phyloP scores from a whole-genome alignment of 2,329 filamentous ascomycete species.

The Plenodomus biglobosus region DNA sequence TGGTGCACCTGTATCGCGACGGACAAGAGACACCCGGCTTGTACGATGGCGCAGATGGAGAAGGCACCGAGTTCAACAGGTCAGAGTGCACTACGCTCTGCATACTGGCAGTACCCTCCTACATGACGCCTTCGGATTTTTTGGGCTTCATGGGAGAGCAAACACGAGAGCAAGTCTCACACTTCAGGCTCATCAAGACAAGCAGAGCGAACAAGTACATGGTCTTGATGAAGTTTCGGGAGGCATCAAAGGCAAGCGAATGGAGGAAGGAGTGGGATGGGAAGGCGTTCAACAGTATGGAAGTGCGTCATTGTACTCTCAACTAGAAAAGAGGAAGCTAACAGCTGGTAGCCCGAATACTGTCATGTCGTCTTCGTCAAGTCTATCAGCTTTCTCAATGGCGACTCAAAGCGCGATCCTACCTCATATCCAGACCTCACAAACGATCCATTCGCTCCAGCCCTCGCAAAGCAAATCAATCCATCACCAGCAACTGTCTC shows the following conservation, averaged over 20 bases:
- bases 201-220: constrained; percentile 88
- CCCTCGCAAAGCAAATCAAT: constrained; percentile 46
- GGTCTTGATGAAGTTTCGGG: constrained; percentile 91
- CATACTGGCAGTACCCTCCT: constrained; percentile 91
- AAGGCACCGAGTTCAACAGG: constrained; percentile 44
- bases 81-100: constrained; percentile 84
- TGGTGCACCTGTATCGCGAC: constrained; percentile 93
- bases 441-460: constrained; percentile 65
- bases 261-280: constrained; percentile 92
- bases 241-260: constrained; percentile 68
- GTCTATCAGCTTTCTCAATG: constrained; percentile 79
- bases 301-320: constrained; percentile 55
- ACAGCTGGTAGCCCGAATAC: constrained; percentile 69
- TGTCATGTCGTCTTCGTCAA: constrained; percentile 96
- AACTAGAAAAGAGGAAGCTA: background rate
- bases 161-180: constrained; percentile 82
- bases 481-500: constrained; percentile 39
- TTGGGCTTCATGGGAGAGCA: constrained; percentile 87
- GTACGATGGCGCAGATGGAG: constrained; percentile 50
- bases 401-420: constrained; percentile 49
- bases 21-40: constrained; percentile 70
- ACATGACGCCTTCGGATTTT: constrained; percentile 88
- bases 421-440: constrained; percentile 62
- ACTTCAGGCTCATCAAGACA: constrained; percentile 93
- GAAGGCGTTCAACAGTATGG: constrained; percentile 87